Evolutionary conservation across 2,329 filamentous ascomycete species (phyloP).

Genomic region (Reticulascus tulasneorum): DNA sequence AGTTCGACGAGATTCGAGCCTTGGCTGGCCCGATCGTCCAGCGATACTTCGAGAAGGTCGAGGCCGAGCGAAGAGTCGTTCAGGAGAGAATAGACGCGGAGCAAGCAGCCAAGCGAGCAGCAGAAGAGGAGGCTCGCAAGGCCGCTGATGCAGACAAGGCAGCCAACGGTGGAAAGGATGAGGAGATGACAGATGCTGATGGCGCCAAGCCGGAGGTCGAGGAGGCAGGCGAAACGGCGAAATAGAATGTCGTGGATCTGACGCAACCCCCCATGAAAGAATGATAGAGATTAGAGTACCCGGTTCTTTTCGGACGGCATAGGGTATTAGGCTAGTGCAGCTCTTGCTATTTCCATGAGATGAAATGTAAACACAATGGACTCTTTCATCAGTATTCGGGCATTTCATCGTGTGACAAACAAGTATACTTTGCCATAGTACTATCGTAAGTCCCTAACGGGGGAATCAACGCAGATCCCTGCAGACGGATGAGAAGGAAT

Average conservation of each 20-base stretch:
- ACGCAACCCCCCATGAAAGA: neutral
- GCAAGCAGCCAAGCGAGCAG: constrained; percentile 68
- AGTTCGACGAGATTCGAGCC: constrained; percentile 92
- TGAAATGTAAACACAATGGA: constrained; percentile 5
- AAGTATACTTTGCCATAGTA: too few species aligned
- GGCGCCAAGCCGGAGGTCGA: constrained; percentile 47
- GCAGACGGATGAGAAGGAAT: neutral
- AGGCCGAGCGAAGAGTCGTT: constrained; percentile 75
- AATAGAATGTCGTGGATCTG: constrained; percentile 14
- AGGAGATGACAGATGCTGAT: constrained; percentile 63
- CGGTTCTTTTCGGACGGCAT: constrained; percentile 13
- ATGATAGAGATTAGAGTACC: constrained; percentile 15
- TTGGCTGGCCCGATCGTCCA: constrained; percentile 88
- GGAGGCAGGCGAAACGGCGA: constrained; percentile 31
- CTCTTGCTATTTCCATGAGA: constrained; percentile 12
- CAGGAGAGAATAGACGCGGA: constrained; percentile 76
- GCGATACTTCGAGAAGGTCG: constrained; percentile 91
- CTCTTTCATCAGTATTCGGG: constrained; percentile 2
- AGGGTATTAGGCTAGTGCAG: constrained; percentile 15
- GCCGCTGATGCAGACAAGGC: constrained; percentile 48
- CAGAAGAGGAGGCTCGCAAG: constrained; percentile 53
- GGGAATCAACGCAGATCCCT: too few species aligned
- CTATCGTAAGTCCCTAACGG: too few species aligned
- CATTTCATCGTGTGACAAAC: neutral
- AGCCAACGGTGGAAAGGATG: constrained; percentile 46